Evolutionary conservation across 805 yeast genomes (phyloP).

Genomic region (Monosporozyma yasuniensis): DNA sequence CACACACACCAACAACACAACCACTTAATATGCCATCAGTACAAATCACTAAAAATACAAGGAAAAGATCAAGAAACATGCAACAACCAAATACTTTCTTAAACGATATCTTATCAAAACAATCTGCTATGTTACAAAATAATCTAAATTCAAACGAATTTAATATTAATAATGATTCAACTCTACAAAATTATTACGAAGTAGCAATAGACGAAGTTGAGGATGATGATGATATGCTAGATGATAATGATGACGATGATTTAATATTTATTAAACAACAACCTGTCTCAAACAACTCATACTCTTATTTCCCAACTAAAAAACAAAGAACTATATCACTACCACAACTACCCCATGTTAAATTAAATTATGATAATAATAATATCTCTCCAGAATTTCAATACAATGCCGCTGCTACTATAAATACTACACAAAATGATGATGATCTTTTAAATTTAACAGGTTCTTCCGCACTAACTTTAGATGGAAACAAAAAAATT

Average conservation of each 20-base stretch:
- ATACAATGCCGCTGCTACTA: too few relatives aligned
- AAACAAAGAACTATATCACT: conserved; percentile 45
- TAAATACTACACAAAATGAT: conserved; percentile 17
- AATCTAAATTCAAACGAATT: conserved; percentile 12
- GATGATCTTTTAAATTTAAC: conserved; percentile 27
- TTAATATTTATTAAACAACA: conserved; percentile 26
- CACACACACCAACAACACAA: too few relatives aligned
- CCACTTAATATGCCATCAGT: neutral
- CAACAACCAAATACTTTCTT: conserved; percentile 6
- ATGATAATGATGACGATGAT: conserved; percentile 18
- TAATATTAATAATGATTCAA: conserved; percentile 4
- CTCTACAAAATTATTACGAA: neutral
- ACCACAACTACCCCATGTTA: conserved; percentile 46
- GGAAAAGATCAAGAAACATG: conserved; percentile 1
- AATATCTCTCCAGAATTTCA: neutral
- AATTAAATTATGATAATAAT: conserved; percentile 30
- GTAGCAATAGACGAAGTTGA: neutral
- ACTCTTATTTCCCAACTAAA: conserved; percentile 16
- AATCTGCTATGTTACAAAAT: conserved; percentile 15
- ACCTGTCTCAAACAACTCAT: conserved; percentile 8
- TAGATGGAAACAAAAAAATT: conserved; percentile 24
- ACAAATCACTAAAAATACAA: conserved; percentile 1
- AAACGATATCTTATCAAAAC: conserved; percentile 22
- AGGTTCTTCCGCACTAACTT: conserved; percentile 27
- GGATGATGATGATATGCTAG: conserved; percentile 12